Base-by-base conservation (phyloP, 1,139 yeast genomes). In the Hyphopichia wangnamkhiaoensis region DNA sequence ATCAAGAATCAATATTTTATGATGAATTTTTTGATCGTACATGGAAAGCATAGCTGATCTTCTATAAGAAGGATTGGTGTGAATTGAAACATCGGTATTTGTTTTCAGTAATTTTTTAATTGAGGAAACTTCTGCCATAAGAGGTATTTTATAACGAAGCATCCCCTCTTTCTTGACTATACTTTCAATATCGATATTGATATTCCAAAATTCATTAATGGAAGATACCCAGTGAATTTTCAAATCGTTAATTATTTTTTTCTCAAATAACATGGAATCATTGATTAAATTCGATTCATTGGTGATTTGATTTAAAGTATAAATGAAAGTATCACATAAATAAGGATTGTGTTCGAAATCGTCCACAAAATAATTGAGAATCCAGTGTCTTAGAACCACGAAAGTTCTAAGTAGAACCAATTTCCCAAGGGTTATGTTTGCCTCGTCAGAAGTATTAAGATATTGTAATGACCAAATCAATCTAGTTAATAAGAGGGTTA, bases 341-440 rank as follows among this genome's bases (percentile, higher is more conserved):
- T 59, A 53, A 3, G 50, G 50, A 45, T 79, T 70, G 10, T 70
- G 53, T 34, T 80, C 65, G 53, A 84, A 85, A 54, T 85, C 93
- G 50, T 84, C 88, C 33, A 76, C 68, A 50, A 83, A 85, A 55
- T 84, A 84, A 56, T 85, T 91, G 44, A 87, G 63, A 24, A 93
- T 63, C 96, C 98, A 93, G 61, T 89, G 96, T 52, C 98, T 76
- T 35, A 93, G 54, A 26, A 87, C 83, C 29, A 89, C 96, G 66
- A 91, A 93, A 0, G 95, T 84, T 49, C 98, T 74, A 29, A 91
- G 76, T n/a, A 88, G 67, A 1, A 85, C 84, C 37, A 85, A 69
- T 47, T 83, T 78, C 4, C 94, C 95, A 8, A 76, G 57, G 43
- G 68, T 75, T n/a, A 62, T 58, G 32, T 65, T 64, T 17, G 65